Evolutionary conservation across 1,139 yeast species (phyloP), one percentile per base, ranked within the genome.

Genomic region (Yamadazyma triangularis): DNA sequence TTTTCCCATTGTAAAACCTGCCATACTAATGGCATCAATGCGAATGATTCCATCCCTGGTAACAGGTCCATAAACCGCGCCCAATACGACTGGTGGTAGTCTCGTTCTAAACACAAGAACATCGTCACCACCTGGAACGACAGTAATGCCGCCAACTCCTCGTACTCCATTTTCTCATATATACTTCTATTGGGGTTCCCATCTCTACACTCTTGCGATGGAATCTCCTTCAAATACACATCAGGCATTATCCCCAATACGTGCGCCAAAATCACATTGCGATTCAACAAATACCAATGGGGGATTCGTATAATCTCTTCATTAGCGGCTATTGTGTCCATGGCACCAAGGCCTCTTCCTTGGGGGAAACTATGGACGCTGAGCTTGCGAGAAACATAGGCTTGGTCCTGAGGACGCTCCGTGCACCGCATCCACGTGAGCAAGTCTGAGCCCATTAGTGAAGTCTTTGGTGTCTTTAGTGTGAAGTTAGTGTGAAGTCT

Each of bases 291-390:
- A 43, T 65, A 74, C 0, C 71, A 56, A 26, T 72, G 77, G 2
- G 87, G 82, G 13, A 85, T 70, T 28, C 70, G 63, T 14, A 82
- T 59, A 20, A 84, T 48, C 13, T 56, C 52, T 34, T 74, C 76
- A 28, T 68, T 58, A 8, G 48, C 43, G 11, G 42, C 42, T 20
- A 84, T 49, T 4, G 33, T 29, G 0, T 51, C 51, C 0, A 35
- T 39, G 4, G 78, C 73, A 26, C 67, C 60, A 21, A 86, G 67
- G 40, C 88, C 86, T 53, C 89, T 68, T 18, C 95, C 95, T 23
- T 75, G n/a, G n/a, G n/a, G n/a, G n/a, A n/a, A n/a, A n/a, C n/a
- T n/a, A n/a, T n/a, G n/a, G n/a, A n/a, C n/a, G n/a, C n/a, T n/a
- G n/a, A n/a, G n/a, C n/a, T n/a, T n/a, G n/a, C n/a, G n/a, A n/a